Conservation (phyloP, 2,329 filamentous ascomycete genomes). For the Dryadomyces quercivorus region DNA sequence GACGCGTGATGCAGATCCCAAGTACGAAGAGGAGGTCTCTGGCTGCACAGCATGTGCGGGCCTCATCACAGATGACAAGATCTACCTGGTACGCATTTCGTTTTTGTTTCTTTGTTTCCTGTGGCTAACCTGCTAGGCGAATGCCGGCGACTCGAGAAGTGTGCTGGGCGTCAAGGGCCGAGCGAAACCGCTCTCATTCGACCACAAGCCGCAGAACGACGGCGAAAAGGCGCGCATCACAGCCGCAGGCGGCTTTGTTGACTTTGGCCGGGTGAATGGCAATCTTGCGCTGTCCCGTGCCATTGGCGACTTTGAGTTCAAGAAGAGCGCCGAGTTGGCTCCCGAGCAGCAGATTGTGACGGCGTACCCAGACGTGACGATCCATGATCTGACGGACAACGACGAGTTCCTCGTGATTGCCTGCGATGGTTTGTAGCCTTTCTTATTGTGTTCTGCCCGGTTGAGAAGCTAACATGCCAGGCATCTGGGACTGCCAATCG, state of each 20-base stretch:
- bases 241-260: slow-evolving; percentile 92
- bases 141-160: slow-evolving; percentile 90
- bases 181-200: slow-evolving; percentile 95
- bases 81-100: slow-evolving; percentile 61
- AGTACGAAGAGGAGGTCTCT: slow-evolving; percentile 95
- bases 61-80: slow-evolving; percentile 79
- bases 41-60: slow-evolving; percentile 93
- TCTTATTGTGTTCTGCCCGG: not conserved
- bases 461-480: slow-evolving; percentile 30
- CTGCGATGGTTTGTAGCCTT: slow-evolving; percentile 62
- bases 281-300: slow-evolving; percentile 93
- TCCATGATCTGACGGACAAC: slow-evolving; percentile 81
- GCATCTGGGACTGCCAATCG: slow-evolving; percentile 99
- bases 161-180: slow-evolving; percentile 94
- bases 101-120: not conserved
- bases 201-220: slow-evolving; percentile 98
- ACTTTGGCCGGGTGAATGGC: slow-evolving; percentile 96
- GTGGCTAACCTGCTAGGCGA: slow-evolving; percentile 51
- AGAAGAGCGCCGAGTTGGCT: slow-evolving; percentile 92
- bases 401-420: slow-evolving; percentile 93
- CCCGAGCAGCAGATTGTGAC: slow-evolving; percentile 99
- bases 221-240: slow-evolving; percentile 93
- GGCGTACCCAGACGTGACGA: slow-evolving; percentile 85
- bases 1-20: slow-evolving; percentile 55
- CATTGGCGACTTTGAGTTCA: slow-evolving; percentile 99